Evolutionary conservation across 371 early-diverging fungal genomes (phyloP).

Genomic region (Mucor velutinosus): DNA sequence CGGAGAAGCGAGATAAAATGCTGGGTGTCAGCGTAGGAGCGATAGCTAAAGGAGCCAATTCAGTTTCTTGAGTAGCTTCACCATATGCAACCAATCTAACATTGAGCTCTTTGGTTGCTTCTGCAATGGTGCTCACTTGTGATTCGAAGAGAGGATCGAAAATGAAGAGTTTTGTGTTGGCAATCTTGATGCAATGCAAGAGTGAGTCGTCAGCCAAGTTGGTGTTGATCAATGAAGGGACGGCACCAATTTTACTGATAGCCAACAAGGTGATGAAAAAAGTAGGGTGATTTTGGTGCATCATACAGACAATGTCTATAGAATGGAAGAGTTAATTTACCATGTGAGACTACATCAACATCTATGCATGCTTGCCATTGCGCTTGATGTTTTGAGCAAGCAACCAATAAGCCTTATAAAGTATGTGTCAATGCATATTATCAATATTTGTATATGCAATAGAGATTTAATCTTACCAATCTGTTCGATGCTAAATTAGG

Average conservation of each 20-base stretch:
- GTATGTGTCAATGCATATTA: background rate
- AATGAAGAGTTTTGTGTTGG: constrained; percentile 26
- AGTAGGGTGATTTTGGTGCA: constrained; percentile 11
- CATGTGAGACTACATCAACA: background rate
- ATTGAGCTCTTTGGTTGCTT: constrained; percentile 4
- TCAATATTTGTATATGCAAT: background rate
- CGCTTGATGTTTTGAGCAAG: constrained; percentile 18
- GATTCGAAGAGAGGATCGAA: constrained; percentile 32
- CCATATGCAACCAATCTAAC: constrained; percentile 22
- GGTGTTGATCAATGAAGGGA: constrained; percentile 35
- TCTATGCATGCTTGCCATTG: constrained; percentile 12
- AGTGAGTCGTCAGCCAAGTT: constrained; percentile 29
- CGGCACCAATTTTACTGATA: constrained; percentile 35
- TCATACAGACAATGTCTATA: constrained; percentile 2
- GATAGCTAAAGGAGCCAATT: constrained; percentile 22
- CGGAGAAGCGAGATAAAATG: constrained; percentile 24
- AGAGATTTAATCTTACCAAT: constrained; percentile 21
- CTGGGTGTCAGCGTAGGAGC: constrained; percentile 33
- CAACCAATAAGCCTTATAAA: constrained; percentile 29
- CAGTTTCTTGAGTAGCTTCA: constrained; percentile 28
- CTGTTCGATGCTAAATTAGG: constrained; percentile 27
- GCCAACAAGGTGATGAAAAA: constrained; percentile 30
- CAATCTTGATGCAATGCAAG: constrained; percentile 32
- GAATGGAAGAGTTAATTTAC: background rate
- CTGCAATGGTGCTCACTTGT: constrained; percentile 11